Evolutionary conservation across 1,284 basidiomycete species (phyloP), one percentile per base, ranked within the genome.

Genomic region (Porogramme epimiltina): DNA sequence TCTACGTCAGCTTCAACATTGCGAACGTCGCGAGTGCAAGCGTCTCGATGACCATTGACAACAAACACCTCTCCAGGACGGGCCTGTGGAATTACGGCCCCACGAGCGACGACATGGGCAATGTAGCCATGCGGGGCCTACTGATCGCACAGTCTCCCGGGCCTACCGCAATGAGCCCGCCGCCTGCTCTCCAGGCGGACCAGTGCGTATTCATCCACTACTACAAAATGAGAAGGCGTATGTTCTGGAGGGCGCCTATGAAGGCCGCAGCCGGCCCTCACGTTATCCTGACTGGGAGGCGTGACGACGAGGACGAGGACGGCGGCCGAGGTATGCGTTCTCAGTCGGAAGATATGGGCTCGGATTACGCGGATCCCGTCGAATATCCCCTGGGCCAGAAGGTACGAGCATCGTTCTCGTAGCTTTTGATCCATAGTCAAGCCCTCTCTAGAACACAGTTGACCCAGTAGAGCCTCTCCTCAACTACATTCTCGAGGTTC

Each of bases 151-250:
- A 16, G 23, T 31, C 6, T 2, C 1, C 34, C 16, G n/a, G 4
- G 20, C 23, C 28, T 25, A 24, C 3, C 10, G 2, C 23, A n/a
- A 18, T 8, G 18, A 13, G 22, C 36, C 8, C n/a, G 16, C 4
- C 8, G 11, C 11, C 26, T 42, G 9, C 18, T 3, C 3, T 23
- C 34, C 13, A 11, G 22, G 4, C 16, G 6, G 38, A 50, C 20
- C 55, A 58, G 15, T 49, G 49, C 25, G 13, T 54, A 10, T 58
- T 58, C 39, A 9, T 58, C 20, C 26, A 58, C 38, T 58, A 54
- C 46, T 58, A 45, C 42, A 46, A 47, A 34, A 19, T 40, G 37
- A 57, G 51, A 43, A 49, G 19, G n/a, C 43, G 56, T 2, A n/a
- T 42, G 0, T 37, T 34, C 8, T 33, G 38, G 20, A 33, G n/a